phyloP scores from a whole-genome alignment of 2,329 filamentous ascomycete genomes.

The Trichophyton simii region DNA sequence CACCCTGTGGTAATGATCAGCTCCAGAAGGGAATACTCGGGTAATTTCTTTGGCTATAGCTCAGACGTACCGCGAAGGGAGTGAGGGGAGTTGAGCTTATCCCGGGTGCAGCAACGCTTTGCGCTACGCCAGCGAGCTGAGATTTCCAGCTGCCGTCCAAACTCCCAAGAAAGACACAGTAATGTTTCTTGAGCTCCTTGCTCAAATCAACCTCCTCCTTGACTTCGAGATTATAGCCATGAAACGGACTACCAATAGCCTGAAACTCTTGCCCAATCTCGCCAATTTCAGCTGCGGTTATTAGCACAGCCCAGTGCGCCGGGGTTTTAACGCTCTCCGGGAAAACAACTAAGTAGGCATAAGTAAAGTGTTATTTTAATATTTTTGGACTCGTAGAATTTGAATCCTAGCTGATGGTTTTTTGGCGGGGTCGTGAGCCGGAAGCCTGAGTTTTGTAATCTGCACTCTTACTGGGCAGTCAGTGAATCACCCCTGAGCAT shows the following conservation, averaged over 20 bases:
- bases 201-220: neutral
- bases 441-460: too few relatives aligned
- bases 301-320: neutral
- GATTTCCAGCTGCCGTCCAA: neutral
- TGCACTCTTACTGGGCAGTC: too few relatives aligned
- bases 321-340: neutral
- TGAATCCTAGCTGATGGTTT: neutral
- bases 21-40: neutral
- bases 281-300: neutral
- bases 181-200: neutral
- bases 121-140: neutral
- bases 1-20: neutral
- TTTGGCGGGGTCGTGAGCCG: neutral
- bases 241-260: neutral
- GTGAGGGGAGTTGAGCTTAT: neutral
- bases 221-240: neutral
- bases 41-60: too few relatives aligned
- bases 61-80: neutral
- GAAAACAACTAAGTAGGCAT: neutral
- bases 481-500: too few relatives aligned
- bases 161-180: neutral
- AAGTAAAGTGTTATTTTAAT: neutral
- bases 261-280: too few relatives aligned
- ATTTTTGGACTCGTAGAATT: neutral
- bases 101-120: neutral